Base-by-base conservation (phyloP, 129 eudicot genomes). In the Arctium lappa region DNA sequence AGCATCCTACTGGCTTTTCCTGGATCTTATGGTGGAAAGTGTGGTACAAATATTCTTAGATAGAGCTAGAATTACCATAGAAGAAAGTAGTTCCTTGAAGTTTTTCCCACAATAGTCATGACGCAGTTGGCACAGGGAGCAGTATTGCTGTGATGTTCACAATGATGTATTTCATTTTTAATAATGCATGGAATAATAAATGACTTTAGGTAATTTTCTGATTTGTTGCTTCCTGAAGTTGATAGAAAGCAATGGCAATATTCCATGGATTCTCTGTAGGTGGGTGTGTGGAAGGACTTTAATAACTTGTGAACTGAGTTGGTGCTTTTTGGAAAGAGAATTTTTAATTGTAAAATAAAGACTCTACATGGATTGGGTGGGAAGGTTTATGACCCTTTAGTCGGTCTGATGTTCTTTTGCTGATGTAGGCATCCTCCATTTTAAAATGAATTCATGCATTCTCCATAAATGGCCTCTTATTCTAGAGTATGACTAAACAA, bases 121-220 rank as follows among this genome's bases (percentile, higher is more conserved):
- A 48, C 0, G 16, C 62, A 48, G 62, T 48, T 48, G 62, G 62
- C 62, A 48, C 3, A 48, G 62, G 62, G 62, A 48, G 62, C n/a
- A 48, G 62, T 48, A 48, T 10, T 48, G 62, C 18, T 48, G 62
- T 48, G 15, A 48, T 10, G 69, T 62, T 62, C 69, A 62, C 9
- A 62, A n/a, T 16, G 10, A 16, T n/a, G 69, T 4, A 18, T 63
- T 63, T 63, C 22, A 22, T 8, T 73, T 73, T 40, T 73, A 39
- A 7, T 37, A 13, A 73, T 73, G 36, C 77, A n/a, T 73, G 12
- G 77, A 73, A 39, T 73, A 40, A 73, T 38, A 38, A 72, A 73
- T 39, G 34, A 18, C 60, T n/a, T 63, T 4, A 18, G 62, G 80
- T 72, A 81, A 22, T 69, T 63, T 48, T 73, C 33, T 16, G 40